Base-by-base conservation (phyloP, 2,329 filamentous ascomycete species). In the Claviceps pazoutovae region DNA sequence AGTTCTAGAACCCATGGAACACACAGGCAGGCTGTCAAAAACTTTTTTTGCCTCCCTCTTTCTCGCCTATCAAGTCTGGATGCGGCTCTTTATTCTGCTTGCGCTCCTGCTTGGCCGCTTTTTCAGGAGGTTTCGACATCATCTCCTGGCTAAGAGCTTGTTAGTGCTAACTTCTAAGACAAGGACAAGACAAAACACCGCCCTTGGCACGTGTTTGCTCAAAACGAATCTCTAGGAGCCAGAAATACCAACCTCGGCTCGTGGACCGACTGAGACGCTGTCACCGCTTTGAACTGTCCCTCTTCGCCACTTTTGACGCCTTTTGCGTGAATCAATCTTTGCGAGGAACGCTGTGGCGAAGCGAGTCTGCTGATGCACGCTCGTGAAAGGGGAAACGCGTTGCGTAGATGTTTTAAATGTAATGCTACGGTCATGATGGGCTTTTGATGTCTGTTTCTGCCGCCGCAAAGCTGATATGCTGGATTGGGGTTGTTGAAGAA, bases 261-360 rank as follows among this genome's bases (percentile, higher is more conserved):
- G 34, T 50, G 41, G 30, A 34, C 16, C 19, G 48, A 50, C 30
- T 50, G 48, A 23, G 48, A 50, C 5, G 48, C 48, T 23, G 41
- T 36, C 19, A 50, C 48, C 17, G 41, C 39, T 21, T 44, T 50
- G 30, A 50, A 50, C 5, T 50, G 48, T 13, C 48, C 48, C 11
- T 45, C 17, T 26, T 50, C 41, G 41, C 48, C 48, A 23, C 30
- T 26, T 37, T 50, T 44, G 41, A 14, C 41, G 8, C 23, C 41
- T 19, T 50, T 50, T 14, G 48, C 44, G 42, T 43, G 30, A 37
- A 38, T 9, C 14, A n/a, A 17, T 45, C 30, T 36, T 23, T 23
- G 30, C 5, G 17, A 34, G 30, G 30, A 26, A 44, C 5, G 8
- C 26, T n/a, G 17, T 37, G 30, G 19, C 41, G 5, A 23, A 4